Evolutionary conservation across 2,329 filamentous ascomycete genomes (phyloP).

Genomic region (Lecanosticta acicola): DNA sequence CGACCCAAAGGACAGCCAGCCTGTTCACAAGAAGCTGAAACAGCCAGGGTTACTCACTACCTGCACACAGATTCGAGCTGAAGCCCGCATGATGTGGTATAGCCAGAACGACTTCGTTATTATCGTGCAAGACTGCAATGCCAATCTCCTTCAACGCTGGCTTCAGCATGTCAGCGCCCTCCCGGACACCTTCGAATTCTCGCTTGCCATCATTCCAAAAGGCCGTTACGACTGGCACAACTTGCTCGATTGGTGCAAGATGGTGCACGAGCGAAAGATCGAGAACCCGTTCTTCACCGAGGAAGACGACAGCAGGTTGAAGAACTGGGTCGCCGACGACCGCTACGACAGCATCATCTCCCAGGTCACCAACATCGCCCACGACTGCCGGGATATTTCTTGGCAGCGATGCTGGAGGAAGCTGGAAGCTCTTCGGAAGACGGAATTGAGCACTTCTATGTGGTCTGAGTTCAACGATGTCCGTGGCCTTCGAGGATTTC

Average conservation of each 20-base stretch:
- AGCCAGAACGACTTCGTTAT: constrained; percentile 1
- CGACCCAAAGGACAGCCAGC: background rate
- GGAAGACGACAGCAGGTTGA: background rate
- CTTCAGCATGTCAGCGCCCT: background rate
- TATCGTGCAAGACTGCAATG: background rate
- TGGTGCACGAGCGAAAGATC: background rate
- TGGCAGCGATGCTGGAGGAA: background rate
- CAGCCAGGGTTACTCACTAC: constrained; percentile 1
- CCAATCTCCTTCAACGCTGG: background rate
- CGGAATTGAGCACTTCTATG: background rate
- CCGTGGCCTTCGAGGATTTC: too few relatives aligned
- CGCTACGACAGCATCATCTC: background rate
- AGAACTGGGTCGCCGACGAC: background rate
- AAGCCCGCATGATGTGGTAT: constrained; percentile 4
- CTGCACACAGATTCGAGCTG: constrained; percentile 1
- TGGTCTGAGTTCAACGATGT: constrained; percentile 1
- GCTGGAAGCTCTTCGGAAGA: background rate
- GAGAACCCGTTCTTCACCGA: background rate
- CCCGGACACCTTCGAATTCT: background rate
- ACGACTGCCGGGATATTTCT: constrained; percentile 8
- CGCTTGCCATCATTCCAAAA: background rate
- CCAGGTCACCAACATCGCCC: constrained; percentile 11
- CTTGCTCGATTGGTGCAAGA: background rate
- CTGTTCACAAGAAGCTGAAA: background rate
- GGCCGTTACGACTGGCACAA: background rate